Base-by-base conservation (phyloP, 108 stramenopile species). In the Nitzschia sp. region DNA sequence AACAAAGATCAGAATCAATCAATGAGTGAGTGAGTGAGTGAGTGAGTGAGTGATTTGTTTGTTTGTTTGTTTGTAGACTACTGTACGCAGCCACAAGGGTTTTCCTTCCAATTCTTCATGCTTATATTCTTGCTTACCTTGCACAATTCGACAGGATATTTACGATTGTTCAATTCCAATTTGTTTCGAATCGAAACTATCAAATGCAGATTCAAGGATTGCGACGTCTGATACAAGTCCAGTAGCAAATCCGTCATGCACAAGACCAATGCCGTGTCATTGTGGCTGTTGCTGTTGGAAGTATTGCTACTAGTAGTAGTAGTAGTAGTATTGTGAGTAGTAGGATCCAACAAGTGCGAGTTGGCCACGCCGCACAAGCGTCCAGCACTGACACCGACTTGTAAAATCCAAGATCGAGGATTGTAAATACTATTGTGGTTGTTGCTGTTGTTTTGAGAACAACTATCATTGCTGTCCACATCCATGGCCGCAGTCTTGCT, bases 61-160 rank as follows among this genome's bases (percentile, higher is more conserved):
- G 23, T n/a, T n/a, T n/a, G n/a, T n/a, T 66, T 5, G 16, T 15
- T 1, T 44, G 25, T 1, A 28, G 45, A 50, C 30, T 22, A 15
- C 56, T 5, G 0, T 65, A 28, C 53, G n/a, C 30, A 16, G 23
- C 1, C n/a, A 23, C 29, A 35, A 17, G 31, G 3, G 47, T 32
- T 2, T 4, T 35, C 15, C 9, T 19, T 9, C 30, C 21, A n/a
- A n/a, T n/a, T n/a, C n/a, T n/a, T n/a, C n/a, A n/a, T n/a, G n/a
- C n/a, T n/a, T 44, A 3, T 45, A 9, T 36, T 15, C 5, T 26
- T 30, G 67, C 70, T 36, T 45, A 82, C 90, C 78, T 82, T 89
- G 68, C 91, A 92, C 8, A 91, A 72, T 65, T 95, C 85, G 36
- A 87, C 91, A 17, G 94, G 94, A 73, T 95, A 95, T 69, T 95